Conservation (phyloP, 2,329 filamentous ascomycete species). For the Aspergillus brasiliensis region DNA sequence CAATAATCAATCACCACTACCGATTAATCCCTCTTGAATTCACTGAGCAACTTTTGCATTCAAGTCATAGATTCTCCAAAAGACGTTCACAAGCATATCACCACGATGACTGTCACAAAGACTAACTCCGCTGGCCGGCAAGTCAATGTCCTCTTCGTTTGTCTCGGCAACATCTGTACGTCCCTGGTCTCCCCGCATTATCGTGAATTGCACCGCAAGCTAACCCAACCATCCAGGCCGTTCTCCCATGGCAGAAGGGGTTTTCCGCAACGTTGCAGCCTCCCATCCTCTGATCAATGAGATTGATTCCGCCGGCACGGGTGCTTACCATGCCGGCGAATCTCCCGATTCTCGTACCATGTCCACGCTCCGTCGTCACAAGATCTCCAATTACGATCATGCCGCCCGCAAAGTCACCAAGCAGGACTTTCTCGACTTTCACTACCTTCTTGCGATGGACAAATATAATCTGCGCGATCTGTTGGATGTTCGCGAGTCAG, state of each 20-base stretch:
- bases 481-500: slow-evolving; percentile 58
- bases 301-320: slow-evolving; percentile 90
- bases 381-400: slow-evolving; percentile 77
- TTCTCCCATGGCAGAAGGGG: slow-evolving; percentile 94
- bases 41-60: not conserved
- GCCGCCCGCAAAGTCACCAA: slow-evolving; percentile 70
- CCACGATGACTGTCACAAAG: slow-evolving; percentile 26
- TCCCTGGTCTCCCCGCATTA: slow-evolving; percentile 8
- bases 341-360: slow-evolving; percentile 82
- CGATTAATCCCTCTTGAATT: not conserved
- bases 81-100: not conserved
- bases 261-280: slow-evolving; percentile 73
- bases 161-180: slow-evolving; percentile 90
- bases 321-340: slow-evolving; percentile 78
- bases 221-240: slow-evolving; percentile 49
- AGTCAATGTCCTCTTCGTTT: slow-evolving; percentile 86
- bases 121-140: slow-evolving; percentile 19
- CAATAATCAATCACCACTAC: not conserved
- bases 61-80: not conserved
- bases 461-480: slow-evolving; percentile 75
- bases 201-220: not conserved
- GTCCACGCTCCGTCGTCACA: slow-evolving; percentile 71
- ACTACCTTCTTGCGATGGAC: slow-evolving; percentile 97
- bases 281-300: slow-evolving; percentile 61
- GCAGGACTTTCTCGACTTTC: slow-evolving; percentile 79